Conservation (phyloP, 805 yeast genomes). For the Metschnikowia shivogae region DNA sequence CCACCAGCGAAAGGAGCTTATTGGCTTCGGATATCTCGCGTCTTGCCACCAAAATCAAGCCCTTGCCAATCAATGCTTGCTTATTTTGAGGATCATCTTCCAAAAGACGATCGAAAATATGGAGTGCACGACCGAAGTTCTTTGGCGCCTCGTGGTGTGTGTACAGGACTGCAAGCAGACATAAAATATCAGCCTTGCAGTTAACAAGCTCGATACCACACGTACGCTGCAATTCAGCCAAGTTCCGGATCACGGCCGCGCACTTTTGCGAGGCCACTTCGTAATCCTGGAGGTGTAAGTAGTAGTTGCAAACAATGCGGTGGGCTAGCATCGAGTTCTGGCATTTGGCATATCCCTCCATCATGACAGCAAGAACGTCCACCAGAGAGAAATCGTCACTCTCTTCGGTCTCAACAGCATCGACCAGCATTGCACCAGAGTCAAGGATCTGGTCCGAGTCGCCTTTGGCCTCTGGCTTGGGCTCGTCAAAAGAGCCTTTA, state of each 20-base stretch:
- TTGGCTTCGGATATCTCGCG: conserved; percentile 55
- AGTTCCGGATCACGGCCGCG: conserved; percentile 52
- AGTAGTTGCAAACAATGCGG: conserved; percentile 60
- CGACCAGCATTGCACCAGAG: conserved; percentile 1
- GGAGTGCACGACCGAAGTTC: conserved; percentile 70
- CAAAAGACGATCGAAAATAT: conserved; percentile 63
- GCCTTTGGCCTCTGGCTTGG: not conserved
- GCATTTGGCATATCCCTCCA: conserved; percentile 45
- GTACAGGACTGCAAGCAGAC: conserved; percentile 69
- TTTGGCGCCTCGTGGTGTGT: conserved; percentile 90
- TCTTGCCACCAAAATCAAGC: conserved; percentile 67
- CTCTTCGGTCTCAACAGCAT: conserved; percentile 9
- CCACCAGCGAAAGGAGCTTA: conserved; percentile 47
- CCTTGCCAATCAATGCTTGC: conserved; percentile 76
- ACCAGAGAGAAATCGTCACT: conserved; percentile 36
- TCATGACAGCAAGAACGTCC: conserved; percentile 46
- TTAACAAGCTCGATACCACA: conserved; percentile 47
- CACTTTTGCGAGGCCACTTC: conserved; percentile 57
- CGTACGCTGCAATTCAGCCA: conserved; percentile 45
- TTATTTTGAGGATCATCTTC: conserved; percentile 36
- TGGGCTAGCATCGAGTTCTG: conserved; percentile 52
- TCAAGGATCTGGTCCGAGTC: conserved; percentile 12
- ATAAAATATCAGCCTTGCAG: conserved; percentile 55
- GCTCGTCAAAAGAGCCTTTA: conserved; percentile 12
- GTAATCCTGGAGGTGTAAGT: conserved; percentile 59